These are phyloP conservation scores for Alnus glutinosa DNA, from an alignment of 306 rosid species.

Conservation along the genomic window DNA sequence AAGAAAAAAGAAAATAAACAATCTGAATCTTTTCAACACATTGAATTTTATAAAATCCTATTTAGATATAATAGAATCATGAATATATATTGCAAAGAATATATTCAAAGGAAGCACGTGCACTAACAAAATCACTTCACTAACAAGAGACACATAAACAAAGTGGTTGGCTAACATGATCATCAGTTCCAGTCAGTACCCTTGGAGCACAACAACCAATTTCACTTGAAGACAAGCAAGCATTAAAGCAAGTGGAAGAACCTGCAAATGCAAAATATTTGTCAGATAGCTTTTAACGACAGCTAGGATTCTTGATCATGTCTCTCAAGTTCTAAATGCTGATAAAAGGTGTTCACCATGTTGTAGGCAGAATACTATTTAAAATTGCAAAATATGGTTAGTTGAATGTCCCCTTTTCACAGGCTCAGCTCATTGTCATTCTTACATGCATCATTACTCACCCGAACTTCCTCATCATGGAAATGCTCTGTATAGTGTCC, in stretches of 20 bases:
- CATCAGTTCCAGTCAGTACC: conserved; percentile 44
- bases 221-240: conserved; percentile 51
- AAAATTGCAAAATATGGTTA: background rate
- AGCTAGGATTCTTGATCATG: conserved; percentile 12
- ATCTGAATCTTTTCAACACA: background rate
- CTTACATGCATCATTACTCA: background rate
- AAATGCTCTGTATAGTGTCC: conserved; percentile 23
- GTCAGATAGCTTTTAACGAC: conserved; percentile 17
- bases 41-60: background rate
- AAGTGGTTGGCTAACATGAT: conserved; percentile 29
- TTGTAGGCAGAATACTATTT: background rate
- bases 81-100: conserved; percentile 7
- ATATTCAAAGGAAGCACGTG: background rate
- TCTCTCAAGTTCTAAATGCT: background rate
- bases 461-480: conserved; percentile 31
- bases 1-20: background rate
- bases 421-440: conserved; percentile 16
- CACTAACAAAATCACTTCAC: conserved; percentile 8
- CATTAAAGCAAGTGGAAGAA: conserved; percentile 67
- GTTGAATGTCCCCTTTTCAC: background rate
- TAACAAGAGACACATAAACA: conserved; percentile 41
- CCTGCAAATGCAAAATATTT: conserved; percentile 37
- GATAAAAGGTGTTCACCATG: background rate
- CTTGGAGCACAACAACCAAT: conserved; percentile 50
- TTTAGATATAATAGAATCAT: conserved; percentile 3